Percentiles rank a stretch among this genome's conserved stretches.
Evolutionary conservation across 768 basidiomycete species (phyloP).

Genomic region (Phanerochaete sordida): DNA sequence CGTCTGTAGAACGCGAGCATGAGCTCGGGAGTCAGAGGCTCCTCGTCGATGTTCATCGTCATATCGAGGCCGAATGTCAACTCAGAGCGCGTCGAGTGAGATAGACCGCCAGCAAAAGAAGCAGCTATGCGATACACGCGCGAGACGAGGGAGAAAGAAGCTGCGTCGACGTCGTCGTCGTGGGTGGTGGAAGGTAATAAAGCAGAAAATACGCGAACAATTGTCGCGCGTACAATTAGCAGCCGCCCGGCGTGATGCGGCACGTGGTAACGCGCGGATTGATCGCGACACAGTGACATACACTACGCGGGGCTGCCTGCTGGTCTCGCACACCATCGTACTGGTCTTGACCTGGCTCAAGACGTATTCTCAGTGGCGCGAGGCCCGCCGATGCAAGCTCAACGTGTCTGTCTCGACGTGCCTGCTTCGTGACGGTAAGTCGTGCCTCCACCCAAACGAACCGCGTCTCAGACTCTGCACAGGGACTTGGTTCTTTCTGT

Average conservation of each 20-base stretch:
- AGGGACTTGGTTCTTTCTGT: too few relatives aligned
- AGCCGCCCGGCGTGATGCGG: neutral
- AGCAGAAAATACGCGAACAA: neutral
- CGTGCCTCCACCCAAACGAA: too few relatives aligned
- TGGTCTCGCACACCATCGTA: neutral
- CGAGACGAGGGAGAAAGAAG: neutral
- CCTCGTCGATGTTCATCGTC: conserved; percentile 9
- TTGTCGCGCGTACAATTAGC: neutral
- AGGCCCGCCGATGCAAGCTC: neutral
- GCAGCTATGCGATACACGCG: neutral
- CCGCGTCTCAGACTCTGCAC: too few relatives aligned
- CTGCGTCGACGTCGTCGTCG: neutral
- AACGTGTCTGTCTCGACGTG: neutral
- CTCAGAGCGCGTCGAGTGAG: neutral
- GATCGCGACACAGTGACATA: neutral
- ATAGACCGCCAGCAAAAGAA: too few relatives aligned
- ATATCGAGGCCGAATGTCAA: neutral
- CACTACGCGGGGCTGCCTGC: neutral
- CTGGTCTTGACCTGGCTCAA: neutral
- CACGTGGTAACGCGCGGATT: neutral
- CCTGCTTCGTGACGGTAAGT: neutral
- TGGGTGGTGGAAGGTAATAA: neutral
- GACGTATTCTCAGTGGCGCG: neutral
- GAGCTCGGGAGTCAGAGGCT: conserved; percentile 48
- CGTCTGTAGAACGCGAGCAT: conserved; percentile 84